phyloP scores from a whole-genome alignment of 2,329 filamentous ascomycete genomes.

The Leptographium procerum region DNA sequence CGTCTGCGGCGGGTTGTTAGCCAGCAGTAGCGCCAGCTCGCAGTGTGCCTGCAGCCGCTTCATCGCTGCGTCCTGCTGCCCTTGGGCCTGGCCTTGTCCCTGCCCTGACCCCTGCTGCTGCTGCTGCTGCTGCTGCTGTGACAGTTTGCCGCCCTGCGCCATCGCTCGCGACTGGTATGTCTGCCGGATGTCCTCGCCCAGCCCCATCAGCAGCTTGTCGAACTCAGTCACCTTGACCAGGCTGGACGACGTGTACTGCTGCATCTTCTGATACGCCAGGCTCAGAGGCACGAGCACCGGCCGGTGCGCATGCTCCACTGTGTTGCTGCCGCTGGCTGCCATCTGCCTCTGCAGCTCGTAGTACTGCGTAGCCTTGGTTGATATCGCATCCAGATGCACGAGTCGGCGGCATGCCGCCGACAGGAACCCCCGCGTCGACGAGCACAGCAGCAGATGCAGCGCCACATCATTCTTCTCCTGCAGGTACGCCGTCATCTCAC shows the following conservation, averaged over 20 bases:
- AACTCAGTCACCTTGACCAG: slow-evolving; percentile 50
- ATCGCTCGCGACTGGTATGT: slow-evolving; percentile 30
- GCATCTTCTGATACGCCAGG: slow-evolving; percentile 43
- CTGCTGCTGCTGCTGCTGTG: slow-evolving; percentile 1
- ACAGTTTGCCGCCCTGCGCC: slow-evolving; percentile 8
- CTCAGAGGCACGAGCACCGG: slow-evolving; percentile 34
- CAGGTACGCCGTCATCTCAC: slow-evolving; percentile 39
- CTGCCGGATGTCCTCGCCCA: slow-evolving; percentile 38
- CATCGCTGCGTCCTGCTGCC: slow-evolving; percentile 25
- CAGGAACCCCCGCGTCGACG: slow-evolving; percentile 61
- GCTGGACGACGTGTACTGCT: slow-evolving; percentile 35
- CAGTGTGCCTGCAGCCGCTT: slow-evolving; percentile 36
- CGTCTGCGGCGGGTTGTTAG: slow-evolving; percentile 29
- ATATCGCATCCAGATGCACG: slow-evolving; percentile 40
- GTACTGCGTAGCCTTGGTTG: slow-evolving; percentile 36
- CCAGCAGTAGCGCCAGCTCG: slow-evolving; percentile 43
- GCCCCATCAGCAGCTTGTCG: slow-evolving; percentile 44
- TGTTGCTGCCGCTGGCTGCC: background rate
- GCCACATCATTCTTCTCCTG: slow-evolving; percentile 44
- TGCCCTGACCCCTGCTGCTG: slow-evolving; percentile 1
- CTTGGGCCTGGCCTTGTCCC: slow-evolving; percentile 26
- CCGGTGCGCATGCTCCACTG: slow-evolving; percentile 16
- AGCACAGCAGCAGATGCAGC: slow-evolving; percentile 57
- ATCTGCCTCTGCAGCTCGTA: slow-evolving; percentile 29
- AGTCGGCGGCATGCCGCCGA: slow-evolving; percentile 57